Conservation (phyloP, 1,284 basidiomycete genomes). For the Vanrija sp. region DNA sequence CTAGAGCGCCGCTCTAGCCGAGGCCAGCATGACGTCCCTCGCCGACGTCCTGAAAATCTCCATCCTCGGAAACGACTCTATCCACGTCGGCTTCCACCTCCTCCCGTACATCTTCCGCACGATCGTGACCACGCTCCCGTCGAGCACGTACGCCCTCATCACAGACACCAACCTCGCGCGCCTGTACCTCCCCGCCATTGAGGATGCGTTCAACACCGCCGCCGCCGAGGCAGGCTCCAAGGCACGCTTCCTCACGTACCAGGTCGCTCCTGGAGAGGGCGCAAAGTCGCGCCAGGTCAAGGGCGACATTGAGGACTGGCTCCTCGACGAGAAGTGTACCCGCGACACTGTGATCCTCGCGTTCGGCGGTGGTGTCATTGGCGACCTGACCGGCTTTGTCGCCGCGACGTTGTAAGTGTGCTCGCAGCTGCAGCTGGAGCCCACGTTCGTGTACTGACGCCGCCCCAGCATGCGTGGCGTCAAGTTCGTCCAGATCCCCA, state of each 20-base stretch:
- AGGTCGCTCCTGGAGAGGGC: slow-evolving; percentile 85
- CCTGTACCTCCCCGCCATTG: slow-evolving; percentile 68
- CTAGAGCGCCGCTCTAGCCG: neutral
- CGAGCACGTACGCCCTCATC: slow-evolving; percentile 87
- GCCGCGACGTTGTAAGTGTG: slow-evolving; percentile 88
- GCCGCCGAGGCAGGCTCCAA: slow-evolving; percentile 43
- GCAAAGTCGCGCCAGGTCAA: slow-evolving; percentile 90
- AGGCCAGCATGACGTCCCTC: slow-evolving; percentile 23
- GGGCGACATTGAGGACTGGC: slow-evolving; percentile 89
- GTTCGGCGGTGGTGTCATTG: slow-evolving; percentile 93
- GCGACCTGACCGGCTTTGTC: slow-evolving; percentile 92
- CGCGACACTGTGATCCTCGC: slow-evolving; percentile 91
- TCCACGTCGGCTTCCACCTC: slow-evolving; percentile 89
- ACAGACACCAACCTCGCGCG: slow-evolving; percentile 86
- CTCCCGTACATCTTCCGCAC: slow-evolving; percentile 79
- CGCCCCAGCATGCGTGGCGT: slow-evolving; percentile 72
- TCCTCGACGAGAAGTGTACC: slow-evolving; percentile 82
- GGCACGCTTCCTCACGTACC: slow-evolving; percentile 71
- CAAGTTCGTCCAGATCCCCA: slow-evolving; percentile 92
- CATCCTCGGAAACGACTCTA: slow-evolving; percentile 80
- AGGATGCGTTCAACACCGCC: slow-evolving; percentile 61
- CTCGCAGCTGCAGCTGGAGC: neutral
- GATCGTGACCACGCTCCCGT: slow-evolving; percentile 67
- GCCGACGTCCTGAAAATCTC: slow-evolving; percentile 59
- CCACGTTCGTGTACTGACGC: slow-evolving; percentile 5